Conservation (phyloP, 257 asterid genomes). For the Misopates orontium region DNA sequence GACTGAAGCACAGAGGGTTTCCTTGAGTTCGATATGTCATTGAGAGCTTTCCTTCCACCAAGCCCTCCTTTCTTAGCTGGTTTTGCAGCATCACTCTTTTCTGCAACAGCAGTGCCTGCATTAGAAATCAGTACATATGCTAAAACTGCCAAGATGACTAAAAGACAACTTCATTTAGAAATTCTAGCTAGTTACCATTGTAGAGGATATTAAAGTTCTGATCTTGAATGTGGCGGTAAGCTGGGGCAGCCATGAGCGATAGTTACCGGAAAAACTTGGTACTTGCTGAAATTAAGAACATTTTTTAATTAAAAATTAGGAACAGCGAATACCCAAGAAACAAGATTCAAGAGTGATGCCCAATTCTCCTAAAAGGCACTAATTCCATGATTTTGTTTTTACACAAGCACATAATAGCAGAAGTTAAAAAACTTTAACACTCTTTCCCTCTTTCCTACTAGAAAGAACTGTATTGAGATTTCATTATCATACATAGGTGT, state of each 20-base stretch:
- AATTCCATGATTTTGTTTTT: too few relatives aligned
- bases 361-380: too few relatives aligned
- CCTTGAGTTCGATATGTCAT: conserved; percentile 83
- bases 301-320: not conserved
- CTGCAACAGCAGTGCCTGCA: conserved; percentile 50
- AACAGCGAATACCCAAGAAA: not conserved
- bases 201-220: conserved; percentile 65
- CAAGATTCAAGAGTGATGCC: too few relatives aligned
- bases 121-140: conserved; percentile 22
- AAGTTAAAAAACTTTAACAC: too few relatives aligned
- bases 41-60: conserved; percentile 78
- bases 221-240: conserved; percentile 58
- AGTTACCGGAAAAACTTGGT: conserved; percentile 12
- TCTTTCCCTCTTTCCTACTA: too few relatives aligned
- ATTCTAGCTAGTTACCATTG: conserved; percentile 43
- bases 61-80: conserved; percentile 50
- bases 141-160: not conserved
- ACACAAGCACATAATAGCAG: too few relatives aligned
- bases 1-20: conserved; percentile 49
- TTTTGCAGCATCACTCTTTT: conserved; percentile 47
- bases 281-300: conserved; percentile 16
- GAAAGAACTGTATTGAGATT: too few relatives aligned
- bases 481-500: too few relatives aligned
- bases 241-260: conserved; percentile 64
- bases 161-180: not conserved